Evolutionary conservation across 2,329 filamentous ascomycete genomes (phyloP).

Genomic region (Cryphonectria naterciae): DNA sequence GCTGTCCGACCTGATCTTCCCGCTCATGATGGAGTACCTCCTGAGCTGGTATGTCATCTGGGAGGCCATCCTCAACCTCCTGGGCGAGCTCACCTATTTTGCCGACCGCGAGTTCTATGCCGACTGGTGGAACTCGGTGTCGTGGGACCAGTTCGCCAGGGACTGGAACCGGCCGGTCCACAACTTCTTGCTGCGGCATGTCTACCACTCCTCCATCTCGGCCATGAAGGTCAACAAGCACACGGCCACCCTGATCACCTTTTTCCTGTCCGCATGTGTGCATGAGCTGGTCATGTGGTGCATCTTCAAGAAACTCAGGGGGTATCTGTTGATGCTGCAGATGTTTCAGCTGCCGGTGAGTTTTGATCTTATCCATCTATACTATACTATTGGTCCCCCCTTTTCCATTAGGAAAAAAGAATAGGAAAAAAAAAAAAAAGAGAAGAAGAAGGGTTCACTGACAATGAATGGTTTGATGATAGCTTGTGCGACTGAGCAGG

Average conservation of each 20-base stretch:
- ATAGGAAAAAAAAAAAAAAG: too few relatives aligned
- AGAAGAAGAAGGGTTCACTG: too few relatives aligned
- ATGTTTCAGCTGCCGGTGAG: constrained; percentile 71
- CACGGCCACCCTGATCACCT: constrained; percentile 75
- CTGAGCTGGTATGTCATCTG: constrained; percentile 83
- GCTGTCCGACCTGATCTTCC: constrained; percentile 75
- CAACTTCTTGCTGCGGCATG: constrained; percentile 76
- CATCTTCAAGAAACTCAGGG: constrained; percentile 76
- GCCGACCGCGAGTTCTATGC: constrained; percentile 76
- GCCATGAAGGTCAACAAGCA: constrained; percentile 71
- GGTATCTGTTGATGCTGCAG: constrained; percentile 74
- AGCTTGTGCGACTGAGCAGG: constrained; percentile 68
- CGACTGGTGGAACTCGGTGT: constrained; percentile 67
- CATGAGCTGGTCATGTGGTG: constrained; percentile 83
- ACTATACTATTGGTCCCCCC: not conserved
- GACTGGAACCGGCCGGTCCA: constrained; percentile 83
- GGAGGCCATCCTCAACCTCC: constrained; percentile 74
- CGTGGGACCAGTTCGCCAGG: constrained; percentile 77
- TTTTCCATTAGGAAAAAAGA: too few relatives aligned
- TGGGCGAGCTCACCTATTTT: constrained; percentile 77
- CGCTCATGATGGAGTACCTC: constrained; percentile 78
- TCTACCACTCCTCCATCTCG: constrained; percentile 78
- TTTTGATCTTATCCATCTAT: constrained; percentile 27
- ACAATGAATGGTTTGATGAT: not conserved
- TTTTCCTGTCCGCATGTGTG: constrained; percentile 70